Evolutionary conservation across 2,329 filamentous ascomycete genomes (phyloP).

Genomic region (Escovopsis weberi): DNA sequence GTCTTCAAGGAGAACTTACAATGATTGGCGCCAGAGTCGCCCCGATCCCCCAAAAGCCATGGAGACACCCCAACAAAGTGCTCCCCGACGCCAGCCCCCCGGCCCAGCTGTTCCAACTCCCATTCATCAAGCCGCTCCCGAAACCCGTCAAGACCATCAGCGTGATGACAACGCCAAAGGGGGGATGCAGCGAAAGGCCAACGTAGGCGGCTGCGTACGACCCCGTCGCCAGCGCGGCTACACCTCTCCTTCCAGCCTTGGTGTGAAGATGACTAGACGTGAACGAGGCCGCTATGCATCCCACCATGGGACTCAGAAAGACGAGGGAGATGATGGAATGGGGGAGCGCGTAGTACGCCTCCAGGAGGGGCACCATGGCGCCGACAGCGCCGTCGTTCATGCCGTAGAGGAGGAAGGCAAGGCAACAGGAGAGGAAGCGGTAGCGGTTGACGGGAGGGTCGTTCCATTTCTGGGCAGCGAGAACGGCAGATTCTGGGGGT

Average conservation of each 20-base stretch:
- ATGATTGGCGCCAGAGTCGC: constrained; percentile 61
- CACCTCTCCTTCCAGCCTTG: constrained; percentile 33
- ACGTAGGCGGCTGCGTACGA: constrained; percentile 50
- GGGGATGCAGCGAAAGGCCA: constrained; percentile 48
- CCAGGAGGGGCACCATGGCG: constrained; percentile 9
- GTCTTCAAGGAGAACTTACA: constrained; percentile 26
- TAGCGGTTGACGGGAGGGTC: constrained; percentile 4
- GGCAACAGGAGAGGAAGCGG: constrained; percentile 3
- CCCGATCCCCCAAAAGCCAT: constrained; percentile 54
- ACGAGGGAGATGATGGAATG: constrained; percentile 29
- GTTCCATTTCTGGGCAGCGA: constrained; percentile 4
- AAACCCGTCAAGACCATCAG: constrained; percentile 53
- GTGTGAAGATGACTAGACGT: constrained; percentile 24
- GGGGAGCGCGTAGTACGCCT: constrained; percentile 22
- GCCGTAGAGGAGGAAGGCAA: constrained; percentile 4
- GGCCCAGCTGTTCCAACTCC: constrained; percentile 39
- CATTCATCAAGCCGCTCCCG: constrained; percentile 51
- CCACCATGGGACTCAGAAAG: constrained; percentile 27
- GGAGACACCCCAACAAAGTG: constrained; percentile 53
- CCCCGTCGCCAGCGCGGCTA: constrained; percentile 43
- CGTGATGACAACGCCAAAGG: constrained; percentile 51
- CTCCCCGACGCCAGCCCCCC: constrained; percentile 46
- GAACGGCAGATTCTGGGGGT: constrained; percentile 1
- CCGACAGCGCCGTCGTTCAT: constrained; percentile 3
- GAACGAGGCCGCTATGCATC: constrained; percentile 27